A percentile compares a stretch with the other conserved stretches of the same genome.
phyloP scores from a whole-genome alignment of 345 rosid genomes.

The Cardiospermum halicacabum region DNA sequence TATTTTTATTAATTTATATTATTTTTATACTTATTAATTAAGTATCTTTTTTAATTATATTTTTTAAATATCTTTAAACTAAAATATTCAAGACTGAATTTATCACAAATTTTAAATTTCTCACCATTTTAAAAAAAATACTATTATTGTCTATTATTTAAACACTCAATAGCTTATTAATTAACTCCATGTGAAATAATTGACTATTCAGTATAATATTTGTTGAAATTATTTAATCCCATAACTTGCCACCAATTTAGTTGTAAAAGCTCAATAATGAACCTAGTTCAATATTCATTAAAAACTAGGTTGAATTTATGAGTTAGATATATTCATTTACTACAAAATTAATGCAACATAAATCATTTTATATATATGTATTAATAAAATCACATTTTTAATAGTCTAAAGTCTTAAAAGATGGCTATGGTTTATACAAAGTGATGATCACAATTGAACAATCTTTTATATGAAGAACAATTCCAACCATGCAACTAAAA shows the following conservation, averaged over 20 bases:
- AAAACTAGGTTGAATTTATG: not conserved
- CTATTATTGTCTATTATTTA: no score
- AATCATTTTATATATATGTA: not conserved
- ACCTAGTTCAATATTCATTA: not conserved
- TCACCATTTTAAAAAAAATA: no score
- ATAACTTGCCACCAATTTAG: not conserved
- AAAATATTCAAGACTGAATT: no score
- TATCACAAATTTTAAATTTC: no score
- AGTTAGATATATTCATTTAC: not conserved
- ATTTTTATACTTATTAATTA: no score
- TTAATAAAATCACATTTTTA: not conserved
- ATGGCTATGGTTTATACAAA: not conserved
- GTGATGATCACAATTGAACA: not conserved
- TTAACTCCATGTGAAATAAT: not conserved
- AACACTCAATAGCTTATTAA: not conserved
- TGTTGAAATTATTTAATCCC: not conserved
- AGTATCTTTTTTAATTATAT: no score
- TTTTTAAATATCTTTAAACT: no score
- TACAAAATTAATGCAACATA: not conserved
- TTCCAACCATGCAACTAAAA: not conserved
- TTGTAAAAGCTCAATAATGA: not conserved
- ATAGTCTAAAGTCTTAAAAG: not conserved
- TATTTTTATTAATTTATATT: no score
- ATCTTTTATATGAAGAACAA: not conserved
- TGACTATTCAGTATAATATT: not conserved